Evolutionary conservation across 371 early-diverging fungal species (phyloP).

Genomic region (Parasitella parasitica): DNA sequence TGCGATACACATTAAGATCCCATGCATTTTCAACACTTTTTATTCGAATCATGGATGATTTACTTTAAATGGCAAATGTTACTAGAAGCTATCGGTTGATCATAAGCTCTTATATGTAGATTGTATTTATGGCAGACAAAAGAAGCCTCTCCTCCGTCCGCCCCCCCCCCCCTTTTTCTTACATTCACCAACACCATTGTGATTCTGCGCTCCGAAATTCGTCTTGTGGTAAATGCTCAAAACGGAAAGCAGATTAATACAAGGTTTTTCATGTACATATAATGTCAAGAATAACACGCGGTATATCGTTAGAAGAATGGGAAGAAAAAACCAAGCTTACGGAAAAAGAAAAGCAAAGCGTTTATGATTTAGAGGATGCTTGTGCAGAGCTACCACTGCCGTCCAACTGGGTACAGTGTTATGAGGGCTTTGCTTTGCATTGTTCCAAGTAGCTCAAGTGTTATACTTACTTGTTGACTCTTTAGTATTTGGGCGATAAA

Average conservation of each 20-base stretch:
- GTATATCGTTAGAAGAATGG: slow-evolving; percentile 66
- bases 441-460: not conserved
- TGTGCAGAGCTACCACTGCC: slow-evolving; percentile 73
- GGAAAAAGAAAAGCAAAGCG: slow-evolving; percentile 59
- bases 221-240: not conserved
- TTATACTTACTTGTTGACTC: not conserved
- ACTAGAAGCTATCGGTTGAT: too few relatives aligned
- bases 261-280: not conserved
- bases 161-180: too few relatives aligned
- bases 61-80: too few relatives aligned
- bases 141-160: too few relatives aligned
- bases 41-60: too few relatives aligned
- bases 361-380: slow-evolving; percentile 65
- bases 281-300: slow-evolving; percentile 37
- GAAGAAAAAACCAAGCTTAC: slow-evolving; percentile 61
- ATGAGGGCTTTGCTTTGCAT: not conserved
- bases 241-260: not conserved
- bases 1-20: too few relatives aligned
- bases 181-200: too few relatives aligned
- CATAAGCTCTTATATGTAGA: too few relatives aligned
- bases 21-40: too few relatives aligned
- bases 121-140: too few relatives aligned
- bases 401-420: slow-evolving; percentile 40
- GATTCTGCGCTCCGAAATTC: not conserved
- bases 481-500: slow-evolving; percentile 31